A percentile compares a stretch with the other conserved stretches of the same genome.
These are phyloP conservation scores for Pseudotsuga menziesii DNA, from an alignment of 75 land plant species.

Conservation along the genomic window DNA sequence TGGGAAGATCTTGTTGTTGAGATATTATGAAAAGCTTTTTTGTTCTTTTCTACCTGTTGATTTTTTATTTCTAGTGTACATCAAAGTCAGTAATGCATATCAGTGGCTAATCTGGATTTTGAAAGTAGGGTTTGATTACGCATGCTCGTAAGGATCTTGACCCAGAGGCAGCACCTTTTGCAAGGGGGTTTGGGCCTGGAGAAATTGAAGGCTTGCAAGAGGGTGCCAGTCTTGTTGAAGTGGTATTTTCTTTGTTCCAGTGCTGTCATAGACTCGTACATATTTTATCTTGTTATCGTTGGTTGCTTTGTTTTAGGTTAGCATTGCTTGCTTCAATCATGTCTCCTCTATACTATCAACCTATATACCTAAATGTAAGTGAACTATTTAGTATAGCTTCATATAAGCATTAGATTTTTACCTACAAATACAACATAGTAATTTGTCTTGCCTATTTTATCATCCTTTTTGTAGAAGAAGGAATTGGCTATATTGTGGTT, in stretches of 20 bases:
- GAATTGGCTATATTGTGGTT: not conserved
- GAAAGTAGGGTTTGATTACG: constrained; percentile 70
- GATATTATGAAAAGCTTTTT: not conserved
- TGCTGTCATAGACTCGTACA: not conserved
- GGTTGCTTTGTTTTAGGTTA: constrained; percentile 3
- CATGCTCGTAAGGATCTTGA: constrained; percentile 57
- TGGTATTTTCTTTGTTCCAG: constrained; percentile 39
- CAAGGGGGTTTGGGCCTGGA: constrained; percentile 39
- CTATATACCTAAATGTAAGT: too few relatives aligned
- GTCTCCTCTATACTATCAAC: too few relatives aligned
- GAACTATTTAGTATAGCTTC: too few relatives aligned
- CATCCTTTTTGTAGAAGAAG: too few relatives aligned
- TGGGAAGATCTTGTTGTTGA: not conserved
- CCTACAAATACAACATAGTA: too few relatives aligned
- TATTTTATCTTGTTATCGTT: not conserved
- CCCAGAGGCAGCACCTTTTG: constrained; percentile 81
- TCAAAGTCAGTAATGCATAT: not conserved
- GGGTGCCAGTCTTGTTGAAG: constrained; percentile 81
- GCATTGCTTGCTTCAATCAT: not conserved
- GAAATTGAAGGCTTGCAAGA: constrained; percentile 55
- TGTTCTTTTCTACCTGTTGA: not conserved
- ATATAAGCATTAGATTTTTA: too few relatives aligned
- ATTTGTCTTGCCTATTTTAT: too few relatives aligned
- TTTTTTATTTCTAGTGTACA: not conserved
- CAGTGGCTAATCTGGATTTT: not conserved